Evolutionary conservation across 129 eudicot species (phyloP).

Genomic region (Flaveria brownii): DNA sequence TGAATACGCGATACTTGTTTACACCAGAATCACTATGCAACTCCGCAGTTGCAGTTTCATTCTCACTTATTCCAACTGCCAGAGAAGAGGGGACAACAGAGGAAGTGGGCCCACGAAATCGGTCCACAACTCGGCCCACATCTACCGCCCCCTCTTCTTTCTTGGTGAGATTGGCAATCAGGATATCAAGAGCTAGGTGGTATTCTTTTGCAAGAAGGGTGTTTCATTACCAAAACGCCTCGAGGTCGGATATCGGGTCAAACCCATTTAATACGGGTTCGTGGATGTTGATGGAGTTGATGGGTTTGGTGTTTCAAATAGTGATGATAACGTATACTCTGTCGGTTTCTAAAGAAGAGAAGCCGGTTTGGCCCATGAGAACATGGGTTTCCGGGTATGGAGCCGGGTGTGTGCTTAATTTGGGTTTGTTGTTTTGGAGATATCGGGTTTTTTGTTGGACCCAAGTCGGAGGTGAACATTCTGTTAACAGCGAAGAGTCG

Average conservation of each 20-base stretch:
- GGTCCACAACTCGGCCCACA: constrained; percentile 27
- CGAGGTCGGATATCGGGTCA: constrained; percentile 61
- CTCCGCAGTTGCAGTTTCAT: constrained; percentile 37
- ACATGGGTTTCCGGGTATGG: constrained; percentile 85
- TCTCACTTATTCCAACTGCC: constrained; percentile 34
- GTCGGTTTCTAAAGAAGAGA: constrained; percentile 64
- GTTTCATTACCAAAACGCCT: constrained; percentile 83
- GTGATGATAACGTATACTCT: constrained; percentile 45
- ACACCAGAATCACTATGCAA: constrained; percentile 48
- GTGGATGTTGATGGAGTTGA: constrained; percentile 76
- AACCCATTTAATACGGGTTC: constrained; percentile 72
- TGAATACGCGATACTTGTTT: constrained; percentile 52
- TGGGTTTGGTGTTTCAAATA: constrained; percentile 59
- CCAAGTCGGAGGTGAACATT: constrained; percentile 44
- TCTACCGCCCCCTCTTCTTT: constrained; percentile 41
- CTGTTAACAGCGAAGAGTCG: constrained; percentile 49
- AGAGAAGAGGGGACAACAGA: constrained; percentile 32
- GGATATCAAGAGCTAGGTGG: constrained; percentile 84
- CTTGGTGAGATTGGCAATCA: constrained; percentile 76
- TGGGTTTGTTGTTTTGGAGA: constrained; percentile 58
- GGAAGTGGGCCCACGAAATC: constrained; percentile 16
- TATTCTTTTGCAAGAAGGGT: constrained; percentile 83
- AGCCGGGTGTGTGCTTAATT: constrained; percentile 60
- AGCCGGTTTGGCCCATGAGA: constrained; percentile 95
- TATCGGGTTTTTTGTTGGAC: constrained; percentile 45